Conservation (phyloP, 352 stramenopile genomes). For the Globisporangium yorkense region DNA sequence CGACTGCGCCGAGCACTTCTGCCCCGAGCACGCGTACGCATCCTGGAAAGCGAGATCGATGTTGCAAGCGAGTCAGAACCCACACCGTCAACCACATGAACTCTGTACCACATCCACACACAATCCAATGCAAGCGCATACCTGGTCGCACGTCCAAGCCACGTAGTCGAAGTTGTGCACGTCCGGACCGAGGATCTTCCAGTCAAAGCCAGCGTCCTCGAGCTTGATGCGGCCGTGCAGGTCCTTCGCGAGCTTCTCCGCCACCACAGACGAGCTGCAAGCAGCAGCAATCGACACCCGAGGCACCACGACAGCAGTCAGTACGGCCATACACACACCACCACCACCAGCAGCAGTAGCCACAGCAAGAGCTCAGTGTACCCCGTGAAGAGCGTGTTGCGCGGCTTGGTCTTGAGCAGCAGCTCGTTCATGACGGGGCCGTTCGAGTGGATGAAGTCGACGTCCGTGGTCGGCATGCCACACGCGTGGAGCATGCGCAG, state of each 20-base stretch:
- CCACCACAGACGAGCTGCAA: constrained; percentile 84
- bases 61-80: neutral
- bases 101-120: neutral
- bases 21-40: constrained; percentile 96
- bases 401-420: constrained; percentile 90
- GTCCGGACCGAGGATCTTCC: constrained; percentile 97
- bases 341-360: neutral
- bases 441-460: constrained; percentile 97
- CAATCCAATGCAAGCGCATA: constrained; percentile 3
- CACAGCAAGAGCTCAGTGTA: constrained; percentile 16
- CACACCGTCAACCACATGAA: neutral
- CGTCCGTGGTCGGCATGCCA: constrained; percentile 92
- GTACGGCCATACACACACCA: neutral
- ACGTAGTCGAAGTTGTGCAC: constrained; percentile 96
- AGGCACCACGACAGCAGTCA: constrained; percentile 1
- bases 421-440: constrained; percentile 94
- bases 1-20: constrained; percentile 98
- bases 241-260: constrained; percentile 90
- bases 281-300: neutral
- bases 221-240: constrained; percentile 92
- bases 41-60: constrained; percentile 40
- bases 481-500: constrained; percentile 94
- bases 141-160: constrained; percentile 96
- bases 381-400: constrained; percentile 98
- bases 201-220: constrained; percentile 99